phyloP scores from a whole-genome alignment of 2,329 filamentous ascomycete species.

The Aureobasidium sp. region DNA sequence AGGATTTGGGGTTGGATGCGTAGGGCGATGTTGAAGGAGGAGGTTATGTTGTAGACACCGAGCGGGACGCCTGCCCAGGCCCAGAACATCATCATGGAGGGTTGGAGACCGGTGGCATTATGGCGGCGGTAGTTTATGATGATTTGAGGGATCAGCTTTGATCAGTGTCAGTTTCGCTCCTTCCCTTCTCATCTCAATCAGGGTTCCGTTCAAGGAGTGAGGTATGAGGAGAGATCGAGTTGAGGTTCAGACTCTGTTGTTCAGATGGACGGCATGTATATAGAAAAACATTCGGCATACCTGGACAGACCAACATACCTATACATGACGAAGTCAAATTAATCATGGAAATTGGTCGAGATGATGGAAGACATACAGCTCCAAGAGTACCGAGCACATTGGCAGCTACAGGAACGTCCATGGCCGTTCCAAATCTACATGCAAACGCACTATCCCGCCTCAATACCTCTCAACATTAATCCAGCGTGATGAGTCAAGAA shows the following conservation, averaged over 20 bases:
- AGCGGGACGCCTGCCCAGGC: conserved; percentile 59
- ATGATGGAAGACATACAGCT: conserved; percentile 25
- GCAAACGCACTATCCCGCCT: too few relatives aligned
- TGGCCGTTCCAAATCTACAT: conserved; percentile 18
- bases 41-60: conserved; percentile 51
- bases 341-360: background rate
- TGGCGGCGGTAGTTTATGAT: conserved; percentile 58
- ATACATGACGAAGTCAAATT: conserved; percentile 13
- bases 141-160: conserved; percentile 60
- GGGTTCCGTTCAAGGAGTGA: background rate
- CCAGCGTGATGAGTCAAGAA: background rate
- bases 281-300: conserved; percentile 26
- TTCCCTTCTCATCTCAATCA: background rate
- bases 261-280: too few relatives aligned
- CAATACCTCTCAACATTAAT: background rate
- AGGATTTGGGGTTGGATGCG: conserved; percentile 50
- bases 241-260: too few relatives aligned
- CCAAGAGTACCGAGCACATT: conserved; percentile 53
- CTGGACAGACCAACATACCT: conserved; percentile 57
- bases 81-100: conserved; percentile 66
- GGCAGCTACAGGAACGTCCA: conserved; percentile 48
- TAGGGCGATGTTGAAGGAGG: conserved; percentile 44
- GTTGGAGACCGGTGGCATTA: conserved; percentile 55
- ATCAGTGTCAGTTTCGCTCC: background rate
- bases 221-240: background rate